phyloP scores from a whole-genome alignment of 1,139 yeast genomes.

The Saccharomycopsis phalli region DNA sequence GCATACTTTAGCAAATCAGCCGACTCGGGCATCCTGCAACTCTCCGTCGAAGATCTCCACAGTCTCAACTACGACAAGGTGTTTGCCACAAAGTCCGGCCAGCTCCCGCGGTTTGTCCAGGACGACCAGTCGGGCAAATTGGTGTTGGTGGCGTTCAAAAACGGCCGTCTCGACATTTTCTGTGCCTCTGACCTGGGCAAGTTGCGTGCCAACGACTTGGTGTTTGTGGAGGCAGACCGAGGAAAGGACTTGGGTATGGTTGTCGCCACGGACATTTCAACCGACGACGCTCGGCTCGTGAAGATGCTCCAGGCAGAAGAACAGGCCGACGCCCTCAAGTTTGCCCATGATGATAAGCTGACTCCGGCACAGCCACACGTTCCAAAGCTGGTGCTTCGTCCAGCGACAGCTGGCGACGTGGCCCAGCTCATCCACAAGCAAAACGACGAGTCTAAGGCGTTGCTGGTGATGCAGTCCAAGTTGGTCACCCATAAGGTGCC shows the following conservation, averaged over 20 bases:
- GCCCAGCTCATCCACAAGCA: conserved; percentile 49
- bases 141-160: conserved; percentile 75
- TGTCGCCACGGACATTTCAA: conserved; percentile 52
- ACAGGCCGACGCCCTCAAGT: conserved; percentile 44
- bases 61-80: conserved; percentile 14
- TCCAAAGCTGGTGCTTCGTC: conserved; percentile 70
- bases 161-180: conserved; percentile 78
- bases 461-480: conserved; percentile 36
- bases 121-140: conserved; percentile 29
- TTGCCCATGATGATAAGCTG: conserved; percentile 12
- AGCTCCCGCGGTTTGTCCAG: conserved; percentile 18
- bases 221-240: conserved; percentile 95
- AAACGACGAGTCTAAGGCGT: conserved; percentile 68
- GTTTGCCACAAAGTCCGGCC: conserved; percentile 16
- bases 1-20: conserved; percentile 32
- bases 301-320: conserved; percentile 46
- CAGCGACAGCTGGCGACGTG: conserved; percentile 56
- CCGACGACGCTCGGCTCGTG: conserved; percentile 47
- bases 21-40: conserved; percentile 32
- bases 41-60: conserved; percentile 27
- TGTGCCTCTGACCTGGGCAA: conserved; percentile 48
- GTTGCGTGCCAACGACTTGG: conserved; percentile 65
- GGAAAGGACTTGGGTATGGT: conserved; percentile 87
- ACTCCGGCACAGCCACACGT: conserved; percentile 33
- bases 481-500: conserved; percentile 26